phyloP scores from a whole-genome alignment of 441 rosid genomes.

The Pelargonium myrrhifolium region DNA sequence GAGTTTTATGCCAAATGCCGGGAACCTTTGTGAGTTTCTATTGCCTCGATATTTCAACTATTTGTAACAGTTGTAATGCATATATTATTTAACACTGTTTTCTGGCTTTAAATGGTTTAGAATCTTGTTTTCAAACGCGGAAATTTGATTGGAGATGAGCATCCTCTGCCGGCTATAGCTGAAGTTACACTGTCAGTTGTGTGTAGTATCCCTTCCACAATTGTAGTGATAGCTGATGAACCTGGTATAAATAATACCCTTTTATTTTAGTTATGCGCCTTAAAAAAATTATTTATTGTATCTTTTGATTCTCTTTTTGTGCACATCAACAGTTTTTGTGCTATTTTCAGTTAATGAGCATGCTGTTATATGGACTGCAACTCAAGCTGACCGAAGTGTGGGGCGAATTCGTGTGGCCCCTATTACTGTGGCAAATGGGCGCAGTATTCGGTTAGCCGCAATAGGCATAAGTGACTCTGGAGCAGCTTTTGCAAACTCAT shows the following conservation, averaged over 20 bases:
- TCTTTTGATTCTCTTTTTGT: constrained; percentile 7
- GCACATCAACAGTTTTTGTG: constrained; percentile 18
- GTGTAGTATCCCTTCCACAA: constrained; percentile 69
- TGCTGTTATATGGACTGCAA: constrained; percentile 51
- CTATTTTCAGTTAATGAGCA: constrained; percentile 57
- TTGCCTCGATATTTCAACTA: constrained; percentile 2
- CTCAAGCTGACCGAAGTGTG: constrained; percentile 49
- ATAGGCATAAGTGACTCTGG: constrained; percentile 61
- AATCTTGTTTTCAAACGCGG: constrained; percentile 70
- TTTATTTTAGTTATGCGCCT: constrained; percentile 5
- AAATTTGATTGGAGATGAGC: constrained; percentile 71
- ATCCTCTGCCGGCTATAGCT: constrained; percentile 70
- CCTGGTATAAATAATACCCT: constrained; percentile 45
- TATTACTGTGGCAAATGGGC: constrained; percentile 85
- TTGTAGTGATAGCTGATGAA: constrained; percentile 78
- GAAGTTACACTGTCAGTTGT: constrained; percentile 50
- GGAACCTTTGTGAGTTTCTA: constrained; percentile 66
- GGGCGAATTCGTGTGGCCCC: constrained; percentile 54
- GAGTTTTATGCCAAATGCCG: constrained; percentile 53
- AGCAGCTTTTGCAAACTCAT: constrained; percentile 85
- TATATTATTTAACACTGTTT: constrained; percentile 18
- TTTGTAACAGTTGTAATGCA: neutral
- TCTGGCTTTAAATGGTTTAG: constrained; percentile 41
- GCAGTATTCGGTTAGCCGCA: constrained; percentile 71
- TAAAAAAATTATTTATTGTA: constrained; percentile 2